Conservation (phyloP, 495 filamentous ascomycete species). For the Penicillium silybi region DNA sequence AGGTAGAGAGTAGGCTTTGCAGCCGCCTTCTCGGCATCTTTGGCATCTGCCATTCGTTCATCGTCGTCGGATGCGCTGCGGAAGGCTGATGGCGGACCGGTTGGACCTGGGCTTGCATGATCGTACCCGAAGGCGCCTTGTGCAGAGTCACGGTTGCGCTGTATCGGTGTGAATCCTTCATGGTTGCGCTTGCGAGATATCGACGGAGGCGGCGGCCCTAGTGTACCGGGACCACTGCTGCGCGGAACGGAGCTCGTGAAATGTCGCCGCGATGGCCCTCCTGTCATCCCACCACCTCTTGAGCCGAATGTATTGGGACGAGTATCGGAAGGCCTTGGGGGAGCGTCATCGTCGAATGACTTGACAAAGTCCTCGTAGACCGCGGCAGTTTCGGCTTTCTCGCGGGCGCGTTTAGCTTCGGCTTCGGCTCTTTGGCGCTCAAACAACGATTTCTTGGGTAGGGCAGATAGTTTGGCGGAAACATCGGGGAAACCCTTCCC, state of each 20-base stretch:
- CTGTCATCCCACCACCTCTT: conserved; percentile 38
- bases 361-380: conserved; percentile 90
- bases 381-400: conserved; percentile 85
- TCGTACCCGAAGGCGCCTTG: conserved; percentile 55
- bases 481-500: conserved; percentile 75
- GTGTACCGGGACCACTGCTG: conserved; percentile 71
- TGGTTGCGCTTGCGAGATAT: conserved; percentile 49
- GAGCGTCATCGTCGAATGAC: conserved; percentile 74
- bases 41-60: conserved; percentile 40
- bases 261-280: conserved; percentile 50
- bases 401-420: conserved; percentile 83
- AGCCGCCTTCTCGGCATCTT: conserved; percentile 65
- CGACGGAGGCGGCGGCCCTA: conserved; percentile 59
- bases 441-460: conserved; percentile 82
- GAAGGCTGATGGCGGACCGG: conserved; percentile 45
- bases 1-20: conserved; percentile 88
- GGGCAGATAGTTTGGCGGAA: conserved; percentile 75
- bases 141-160: conserved; percentile 36
- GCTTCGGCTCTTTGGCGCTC: conserved; percentile 91
- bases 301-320: conserved; percentile 32
- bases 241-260: conserved; percentile 48
- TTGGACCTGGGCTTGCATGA: conserved; percentile 36
- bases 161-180: conserved; percentile 40
- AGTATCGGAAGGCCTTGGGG: conserved; percentile 23
- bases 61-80: conserved; percentile 46